These are phyloP conservation scores for Leccinum variicolor DNA, from an alignment of 768 basidiomycete species.

Conservation along the genomic window DNA sequence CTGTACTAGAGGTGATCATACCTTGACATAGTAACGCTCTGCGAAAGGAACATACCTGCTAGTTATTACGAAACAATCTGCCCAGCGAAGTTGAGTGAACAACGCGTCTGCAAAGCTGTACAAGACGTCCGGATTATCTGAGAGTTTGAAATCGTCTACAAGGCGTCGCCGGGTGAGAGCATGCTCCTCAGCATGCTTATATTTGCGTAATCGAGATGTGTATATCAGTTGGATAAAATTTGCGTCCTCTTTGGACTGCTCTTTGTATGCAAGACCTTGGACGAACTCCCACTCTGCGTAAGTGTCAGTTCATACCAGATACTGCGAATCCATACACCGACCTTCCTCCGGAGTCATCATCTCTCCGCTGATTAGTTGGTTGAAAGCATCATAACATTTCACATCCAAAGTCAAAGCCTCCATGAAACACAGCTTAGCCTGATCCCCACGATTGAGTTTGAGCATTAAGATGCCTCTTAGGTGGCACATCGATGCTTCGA, in stretches of 20 bases:
- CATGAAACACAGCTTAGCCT: constrained; percentile 94
- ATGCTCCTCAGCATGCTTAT: constrained; percentile 81
- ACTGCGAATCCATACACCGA: constrained; percentile 28
- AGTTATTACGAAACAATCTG: constrained; percentile 90
- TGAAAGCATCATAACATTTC: constrained; percentile 95
- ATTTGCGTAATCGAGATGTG: constrained; percentile 86
- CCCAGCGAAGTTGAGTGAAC: constrained; percentile 87
- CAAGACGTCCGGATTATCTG: constrained; percentile 90
- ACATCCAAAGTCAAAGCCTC: constrained; percentile 93
- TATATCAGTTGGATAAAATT: constrained; percentile 93
- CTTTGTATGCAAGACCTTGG: constrained; percentile 73
- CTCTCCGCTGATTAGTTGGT: constrained; percentile 83
- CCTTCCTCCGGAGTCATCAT: constrained; percentile 98
- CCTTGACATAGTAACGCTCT: neutral
- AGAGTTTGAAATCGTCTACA: constrained; percentile 77
- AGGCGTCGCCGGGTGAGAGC: constrained; percentile 74
- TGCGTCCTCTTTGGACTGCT: constrained; percentile 85
- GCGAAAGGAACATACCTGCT: constrained; percentile 47
- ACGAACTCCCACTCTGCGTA: constrained; percentile 92
- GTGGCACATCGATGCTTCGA: constrained; percentile 97
- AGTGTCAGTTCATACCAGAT: constrained; percentile 5
- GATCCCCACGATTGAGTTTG: constrained; percentile 84
- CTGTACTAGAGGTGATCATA: constrained; percentile 37
- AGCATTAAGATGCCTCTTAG: constrained; percentile 92
- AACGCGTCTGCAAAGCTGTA: constrained; percentile 89